Evolutionary conservation across 2,329 filamentous ascomycete genomes (phyloP).

Genomic region (Aspergillus arachidicola): DNA sequence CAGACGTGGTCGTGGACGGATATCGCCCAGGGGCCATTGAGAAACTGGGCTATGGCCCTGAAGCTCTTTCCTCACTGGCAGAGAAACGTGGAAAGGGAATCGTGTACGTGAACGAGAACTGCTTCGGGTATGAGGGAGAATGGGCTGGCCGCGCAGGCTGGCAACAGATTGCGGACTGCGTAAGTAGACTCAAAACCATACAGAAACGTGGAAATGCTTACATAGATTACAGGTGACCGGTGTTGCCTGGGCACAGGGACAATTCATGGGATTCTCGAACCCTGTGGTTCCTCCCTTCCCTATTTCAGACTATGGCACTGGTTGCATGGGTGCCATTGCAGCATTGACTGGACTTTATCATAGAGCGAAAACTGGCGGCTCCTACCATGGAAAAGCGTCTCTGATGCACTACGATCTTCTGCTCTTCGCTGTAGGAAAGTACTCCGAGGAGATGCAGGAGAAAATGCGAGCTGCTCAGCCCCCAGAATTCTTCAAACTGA

Average conservation of each 20-base stretch:
- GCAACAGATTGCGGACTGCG: constrained; percentile 72
- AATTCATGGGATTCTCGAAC: constrained; percentile 43
- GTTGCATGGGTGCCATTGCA: constrained; percentile 70
- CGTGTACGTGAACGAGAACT: constrained; percentile 71
- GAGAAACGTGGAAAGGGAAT: constrained; percentile 62
- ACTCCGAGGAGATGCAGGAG: constrained; percentile 57
- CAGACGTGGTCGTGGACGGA: constrained; percentile 69
- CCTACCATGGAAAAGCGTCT: constrained; percentile 66
- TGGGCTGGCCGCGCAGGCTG: constrained; percentile 68
- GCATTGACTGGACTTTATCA: constrained; percentile 66
- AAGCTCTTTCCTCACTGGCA: constrained; percentile 57
- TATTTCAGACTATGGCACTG: constrained; percentile 67
- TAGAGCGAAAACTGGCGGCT: constrained; percentile 65
- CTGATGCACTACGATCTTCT: constrained; percentile 70
- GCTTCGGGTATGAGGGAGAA: constrained; percentile 66
- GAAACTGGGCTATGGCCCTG: constrained; percentile 64
- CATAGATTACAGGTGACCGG: constrained; percentile 41
- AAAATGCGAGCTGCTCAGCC: constrained; percentile 54
- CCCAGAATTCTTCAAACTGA: constrained; percentile 57
- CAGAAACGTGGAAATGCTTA: neutral
- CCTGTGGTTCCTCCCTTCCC: constrained; percentile 53
- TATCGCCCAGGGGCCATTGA: constrained; percentile 69
- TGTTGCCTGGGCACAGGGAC: constrained; percentile 45
- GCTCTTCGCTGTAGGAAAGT: constrained; percentile 62
- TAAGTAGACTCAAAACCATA: constrained; percentile 36